phyloP scores from a whole-genome alignment of 441 rosid species.

The Hypseocharis bilobata region DNA sequence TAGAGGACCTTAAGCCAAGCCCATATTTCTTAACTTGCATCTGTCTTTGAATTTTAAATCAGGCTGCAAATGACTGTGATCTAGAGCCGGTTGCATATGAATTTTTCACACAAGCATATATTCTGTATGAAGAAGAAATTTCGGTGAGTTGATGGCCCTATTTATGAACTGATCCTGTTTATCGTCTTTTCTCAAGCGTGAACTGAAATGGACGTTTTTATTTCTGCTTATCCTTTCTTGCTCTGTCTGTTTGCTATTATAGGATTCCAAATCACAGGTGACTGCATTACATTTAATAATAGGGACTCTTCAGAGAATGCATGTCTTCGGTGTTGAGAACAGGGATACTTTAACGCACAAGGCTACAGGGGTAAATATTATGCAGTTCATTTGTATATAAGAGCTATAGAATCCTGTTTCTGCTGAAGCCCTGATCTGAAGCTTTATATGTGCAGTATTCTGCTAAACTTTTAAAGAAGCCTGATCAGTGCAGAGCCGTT shows the following conservation, averaged over 20 bases:
- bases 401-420: conserved; percentile 10
- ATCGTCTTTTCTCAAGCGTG: not conserved
- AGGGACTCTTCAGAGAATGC: conserved; percentile 97
- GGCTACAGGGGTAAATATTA: conserved; percentile 76
- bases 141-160: conserved; percentile 53
- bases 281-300: conserved; percentile 78
- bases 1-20: conserved; percentile 13
- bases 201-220: too few species aligned
- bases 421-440: conserved; percentile 23
- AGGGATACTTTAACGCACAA: conserved; percentile 95
- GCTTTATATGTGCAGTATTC: conserved; percentile 62
- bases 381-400: conserved; percentile 11
- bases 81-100: conserved; percentile 94
- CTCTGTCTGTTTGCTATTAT: conserved; percentile 20
- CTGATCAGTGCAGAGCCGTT: conserved; percentile 97
- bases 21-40: conserved; percentile 13
- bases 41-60: conserved; percentile 24
- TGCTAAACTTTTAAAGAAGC: conserved; percentile 92
- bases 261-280: conserved; percentile 94
- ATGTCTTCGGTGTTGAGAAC: conserved; percentile 91
- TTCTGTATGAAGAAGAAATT: conserved; percentile 87
- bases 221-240: conserved; percentile 9
- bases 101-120: conserved; percentile 95
- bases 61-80: conserved; percentile 96
- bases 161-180: not conserved